Evolutionary conservation across 179 eudicot genomes (phyloP).

Genomic region (Actinidia polygama): DNA sequence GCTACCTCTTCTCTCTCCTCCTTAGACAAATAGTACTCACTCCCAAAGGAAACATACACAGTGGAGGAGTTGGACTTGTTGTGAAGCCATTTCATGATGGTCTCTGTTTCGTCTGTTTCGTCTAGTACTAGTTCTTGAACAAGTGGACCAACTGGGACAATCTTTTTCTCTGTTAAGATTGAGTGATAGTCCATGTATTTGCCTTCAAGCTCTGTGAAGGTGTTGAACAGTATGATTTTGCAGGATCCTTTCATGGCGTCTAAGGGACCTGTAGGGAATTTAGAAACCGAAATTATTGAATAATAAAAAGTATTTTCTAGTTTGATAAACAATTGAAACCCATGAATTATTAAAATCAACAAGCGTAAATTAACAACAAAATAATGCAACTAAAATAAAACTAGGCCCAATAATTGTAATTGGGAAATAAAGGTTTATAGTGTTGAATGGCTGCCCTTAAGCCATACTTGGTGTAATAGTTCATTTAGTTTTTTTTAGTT

Average conservation of each 20-base stretch:
- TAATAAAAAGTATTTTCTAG: no score
- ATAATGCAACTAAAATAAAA: no score
- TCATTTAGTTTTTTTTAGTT: no score
- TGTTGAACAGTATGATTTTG: not conserved
- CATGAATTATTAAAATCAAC: no score
- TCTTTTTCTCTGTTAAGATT: constrained; percentile 5
- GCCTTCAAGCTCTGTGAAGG: constrained; percentile 1
- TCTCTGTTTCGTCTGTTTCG: not conserved
- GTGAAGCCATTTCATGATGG: constrained; percentile 9
- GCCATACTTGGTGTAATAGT: no score
- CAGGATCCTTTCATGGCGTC: not conserved
- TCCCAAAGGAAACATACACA: constrained; percentile 19
- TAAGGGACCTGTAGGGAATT: not conserved
- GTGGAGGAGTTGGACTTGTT: not conserved
- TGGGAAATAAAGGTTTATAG: no score
- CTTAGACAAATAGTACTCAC: constrained; percentile 5
- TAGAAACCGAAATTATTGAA: no score
- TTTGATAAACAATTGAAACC: no score
- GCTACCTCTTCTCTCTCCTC: constrained; percentile 20
- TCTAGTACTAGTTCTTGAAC: not conserved
- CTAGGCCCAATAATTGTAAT: no score
- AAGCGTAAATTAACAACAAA: no score
- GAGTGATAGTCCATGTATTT: constrained; percentile 11
- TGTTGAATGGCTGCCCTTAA: no score
- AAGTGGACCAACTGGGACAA: constrained; percentile 9